Evolutionary conservation across 257 asterid genomes (phyloP).

Genomic region (Thymus mandschuricus): DNA sequence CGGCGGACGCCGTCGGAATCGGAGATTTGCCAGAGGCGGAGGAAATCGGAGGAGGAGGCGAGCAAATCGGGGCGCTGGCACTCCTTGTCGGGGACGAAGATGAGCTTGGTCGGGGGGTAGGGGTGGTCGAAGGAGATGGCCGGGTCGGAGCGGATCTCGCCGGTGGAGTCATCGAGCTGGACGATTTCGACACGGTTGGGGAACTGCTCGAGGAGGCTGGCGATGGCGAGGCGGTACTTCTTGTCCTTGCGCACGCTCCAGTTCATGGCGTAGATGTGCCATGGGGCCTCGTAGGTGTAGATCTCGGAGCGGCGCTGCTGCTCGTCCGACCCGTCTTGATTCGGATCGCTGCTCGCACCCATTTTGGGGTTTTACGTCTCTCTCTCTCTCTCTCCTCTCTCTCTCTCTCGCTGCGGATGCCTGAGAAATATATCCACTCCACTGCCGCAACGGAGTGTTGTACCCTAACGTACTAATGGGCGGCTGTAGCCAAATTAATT

Average conservation of each 20-base stretch:
- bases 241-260: slow-evolving; percentile 94
- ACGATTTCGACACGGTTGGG: slow-evolving; percentile 86
- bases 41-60: slow-evolving; percentile 88
- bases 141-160: slow-evolving; percentile 85
- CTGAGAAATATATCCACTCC: not conserved
- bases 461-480: slow-evolving; percentile 23
- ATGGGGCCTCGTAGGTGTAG: slow-evolving; percentile 97
- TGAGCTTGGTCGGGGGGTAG: slow-evolving; percentile 88
- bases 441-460: slow-evolving; percentile 11
- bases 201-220: slow-evolving; percentile 83
- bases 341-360: slow-evolving; percentile 84
- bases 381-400: not conserved
- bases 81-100: slow-evolving; percentile 90
- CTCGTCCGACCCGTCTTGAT: slow-evolving; percentile 86
- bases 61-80: slow-evolving; percentile 89
- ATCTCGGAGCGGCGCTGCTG: slow-evolving; percentile 97
- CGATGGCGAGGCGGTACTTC: slow-evolving; percentile 85
- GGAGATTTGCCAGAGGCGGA: slow-evolving; percentile 84
- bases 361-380: slow-evolving; percentile 22
- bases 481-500: no score
- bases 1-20: slow-evolving; percentile 54
- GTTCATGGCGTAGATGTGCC: slow-evolving; percentile 97
- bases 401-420: not conserved
- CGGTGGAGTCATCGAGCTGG: slow-evolving; percentile 82
- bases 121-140: slow-evolving; percentile 90